These are phyloP conservation scores for Stagonosporopsis tanaceti DNA, from an alignment of 2,329 filamentous ascomycete species.

Conservation along the genomic window DNA sequence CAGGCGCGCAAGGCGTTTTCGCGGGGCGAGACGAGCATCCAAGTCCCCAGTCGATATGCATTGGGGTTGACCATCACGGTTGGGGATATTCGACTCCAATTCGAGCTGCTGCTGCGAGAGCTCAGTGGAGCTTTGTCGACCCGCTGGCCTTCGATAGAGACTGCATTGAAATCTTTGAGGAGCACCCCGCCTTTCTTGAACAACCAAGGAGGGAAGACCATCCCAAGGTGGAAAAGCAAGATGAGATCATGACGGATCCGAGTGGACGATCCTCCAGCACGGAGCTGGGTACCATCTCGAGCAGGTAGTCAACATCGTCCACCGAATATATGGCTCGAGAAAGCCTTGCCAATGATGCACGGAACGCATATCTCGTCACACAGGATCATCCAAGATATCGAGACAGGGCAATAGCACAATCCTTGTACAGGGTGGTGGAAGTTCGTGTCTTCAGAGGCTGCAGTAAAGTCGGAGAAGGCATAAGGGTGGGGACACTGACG, in stretches of 20 bases:
- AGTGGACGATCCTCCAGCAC: neutral
- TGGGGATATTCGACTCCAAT: neutral
- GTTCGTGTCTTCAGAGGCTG: neutral
- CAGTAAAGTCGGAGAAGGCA: neutral
- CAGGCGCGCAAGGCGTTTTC: neutral
- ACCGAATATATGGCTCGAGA: neutral
- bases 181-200: constrained; percentile 29
- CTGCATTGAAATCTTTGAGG: constrained; percentile 33
- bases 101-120: too few relatives aligned
- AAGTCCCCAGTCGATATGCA: too few relatives aligned
- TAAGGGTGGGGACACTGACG: too few relatives aligned
- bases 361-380: neutral
- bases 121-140: neutral
- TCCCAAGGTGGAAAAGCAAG: neutral
- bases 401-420: neutral
- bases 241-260: neutral
- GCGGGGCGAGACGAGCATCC: neutral
- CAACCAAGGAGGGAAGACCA: constrained; percentile 6
- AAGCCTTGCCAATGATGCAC: neutral
- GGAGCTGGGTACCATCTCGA: neutral
- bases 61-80: neutral
- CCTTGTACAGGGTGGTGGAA: neutral
- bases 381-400: neutral
- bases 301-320: neutral
- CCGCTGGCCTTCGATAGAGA: constrained; percentile 18